These are phyloP conservation scores for Nigrospora sphaerica DNA, from an alignment of 2,329 filamentous ascomycete species.

Conservation along the genomic window DNA sequence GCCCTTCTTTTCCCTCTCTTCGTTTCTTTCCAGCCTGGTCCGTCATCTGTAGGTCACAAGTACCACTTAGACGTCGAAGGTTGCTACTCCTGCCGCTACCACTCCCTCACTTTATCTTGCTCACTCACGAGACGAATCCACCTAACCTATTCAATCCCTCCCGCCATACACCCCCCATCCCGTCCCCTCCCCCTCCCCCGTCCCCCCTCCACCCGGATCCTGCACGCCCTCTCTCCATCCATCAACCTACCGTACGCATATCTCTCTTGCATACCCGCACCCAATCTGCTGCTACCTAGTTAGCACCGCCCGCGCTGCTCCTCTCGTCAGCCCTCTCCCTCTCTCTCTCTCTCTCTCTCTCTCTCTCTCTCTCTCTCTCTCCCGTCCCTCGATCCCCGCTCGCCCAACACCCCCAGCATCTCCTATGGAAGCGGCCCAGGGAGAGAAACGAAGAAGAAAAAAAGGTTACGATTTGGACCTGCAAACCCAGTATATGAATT, in stretches of 20 bases:
- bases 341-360: conserved; percentile 2
- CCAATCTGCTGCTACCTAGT: background rate
- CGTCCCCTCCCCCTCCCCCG: background rate
- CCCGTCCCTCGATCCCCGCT: background rate
- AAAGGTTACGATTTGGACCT: too few species aligned
- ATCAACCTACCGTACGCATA: background rate
- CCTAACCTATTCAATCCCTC: too few species aligned
- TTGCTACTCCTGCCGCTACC: too few species aligned
- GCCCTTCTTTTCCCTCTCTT: conserved; percentile 3
- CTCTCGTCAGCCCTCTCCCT: conserved; percentile 4
- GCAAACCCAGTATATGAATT: background rate
- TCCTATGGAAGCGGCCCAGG: background rate
- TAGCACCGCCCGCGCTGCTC: conserved; percentile 1
- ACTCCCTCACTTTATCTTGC: too few species aligned
- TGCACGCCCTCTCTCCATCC: background rate
- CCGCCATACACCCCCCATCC: background rate
- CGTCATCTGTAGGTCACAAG: too few species aligned
- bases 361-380: conserved; percentile 2
- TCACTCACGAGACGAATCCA: too few species aligned
- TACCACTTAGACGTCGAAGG: too few species aligned
- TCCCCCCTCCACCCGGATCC: background rate
- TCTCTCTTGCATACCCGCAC: too few species aligned
- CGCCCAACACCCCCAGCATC: background rate
- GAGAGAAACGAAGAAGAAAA: too few species aligned
- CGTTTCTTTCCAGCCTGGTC: conserved; percentile 4